Conservation (phyloP, 2,329 filamentous ascomycete species). For the Diaporthe batatas region DNA sequence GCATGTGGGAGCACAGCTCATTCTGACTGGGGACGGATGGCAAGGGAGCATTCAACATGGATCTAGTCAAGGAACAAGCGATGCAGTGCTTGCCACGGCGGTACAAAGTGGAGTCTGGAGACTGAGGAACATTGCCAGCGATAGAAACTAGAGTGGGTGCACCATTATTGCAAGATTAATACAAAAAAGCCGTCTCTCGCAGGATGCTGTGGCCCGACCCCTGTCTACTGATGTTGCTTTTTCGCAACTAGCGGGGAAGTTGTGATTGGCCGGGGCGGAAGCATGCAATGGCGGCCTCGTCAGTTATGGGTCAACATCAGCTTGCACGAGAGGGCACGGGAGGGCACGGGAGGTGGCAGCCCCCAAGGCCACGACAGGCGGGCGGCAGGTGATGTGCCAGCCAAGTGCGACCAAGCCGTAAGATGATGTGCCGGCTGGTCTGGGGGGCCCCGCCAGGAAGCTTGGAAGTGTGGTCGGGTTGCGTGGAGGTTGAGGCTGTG, state of each 20-base stretch:
- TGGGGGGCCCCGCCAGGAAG: not conserved
- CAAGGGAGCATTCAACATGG: not conserved
- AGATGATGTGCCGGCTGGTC: slow-evolving; percentile 21
- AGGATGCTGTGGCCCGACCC: not conserved
- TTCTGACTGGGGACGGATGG: not conserved
- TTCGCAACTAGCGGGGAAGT: not conserved
- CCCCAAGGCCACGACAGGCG: slow-evolving; percentile 16
- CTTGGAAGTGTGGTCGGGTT: slow-evolving; percentile 32
- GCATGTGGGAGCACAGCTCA: not conserved
- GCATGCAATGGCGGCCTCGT: not conserved
- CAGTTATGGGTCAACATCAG: not conserved
- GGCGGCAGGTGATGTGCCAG: slow-evolving; percentile 23
- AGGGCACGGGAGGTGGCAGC: slow-evolving; percentile 8
- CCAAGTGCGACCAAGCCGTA: slow-evolving; percentile 31
- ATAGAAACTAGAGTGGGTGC: slow-evolving; percentile 30
- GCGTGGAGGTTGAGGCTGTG: slow-evolving; percentile 32
- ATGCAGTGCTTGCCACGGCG: not conserved
- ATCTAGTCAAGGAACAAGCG: not conserved
- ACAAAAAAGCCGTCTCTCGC: not conserved
- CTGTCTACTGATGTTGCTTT: not conserved
- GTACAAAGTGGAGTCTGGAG: not conserved
- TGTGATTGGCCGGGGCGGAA: not conserved
- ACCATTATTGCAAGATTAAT: not conserved
- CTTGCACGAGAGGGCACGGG: not conserved
- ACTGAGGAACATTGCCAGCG: slow-evolving; percentile 1